Base-by-base conservation (phyloP, 2,329 filamentous ascomycete species). In the Salinomyces thailandicus region DNA sequence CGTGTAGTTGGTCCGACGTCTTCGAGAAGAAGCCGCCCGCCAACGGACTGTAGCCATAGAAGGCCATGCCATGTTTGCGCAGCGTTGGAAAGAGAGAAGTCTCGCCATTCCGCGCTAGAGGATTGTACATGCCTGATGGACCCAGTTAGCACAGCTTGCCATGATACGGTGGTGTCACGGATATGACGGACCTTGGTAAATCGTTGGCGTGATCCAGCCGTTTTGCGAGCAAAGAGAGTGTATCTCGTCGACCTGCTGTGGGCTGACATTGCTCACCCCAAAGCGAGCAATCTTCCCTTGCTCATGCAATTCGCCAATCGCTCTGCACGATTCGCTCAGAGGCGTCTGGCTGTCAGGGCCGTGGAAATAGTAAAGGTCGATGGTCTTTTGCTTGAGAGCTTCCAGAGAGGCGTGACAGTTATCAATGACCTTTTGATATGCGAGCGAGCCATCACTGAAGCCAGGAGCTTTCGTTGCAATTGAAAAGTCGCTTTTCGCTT, bases 221-320 rank as follows among this genome's bases (percentile, higher is more conserved):
- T 60, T 51, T 13, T 60, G 41, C 24, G 64, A 56, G 43, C 67
- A 71, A 9, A 69, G 60, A 7, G 57, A 50, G 20, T 66, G 36
- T 3, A 71, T 55, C 30, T 59, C 37, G 33, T 63, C 55, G 0
- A 72, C 66, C 40, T 72, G 64, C 2, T 55, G 55, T 1, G 61
- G 60, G 0, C 54, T 53, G 44, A 62, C 69, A 44, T 70, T 72
- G 7, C 60, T 67, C 3, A 72, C 38, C 0, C 67, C 69, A 39
- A 68, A 68, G 0, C 57, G 43, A 46, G 62, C 59, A 44, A 70
- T 64, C 39, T 65, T 64, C 15, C 66, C 65, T 24, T 63, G 51
- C 12, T 49, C 38, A 42, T 62, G 50, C 1, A 62, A 58, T 14
- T 62, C 50, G 38, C 70, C 46, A 38, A 71, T 63, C 5, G 62